Evolutionary conservation across 495 filamentous ascomycete species (phyloP), one percentile per base, ranked within the genome.

Genomic region (Jackrogersella minutella): DNA sequence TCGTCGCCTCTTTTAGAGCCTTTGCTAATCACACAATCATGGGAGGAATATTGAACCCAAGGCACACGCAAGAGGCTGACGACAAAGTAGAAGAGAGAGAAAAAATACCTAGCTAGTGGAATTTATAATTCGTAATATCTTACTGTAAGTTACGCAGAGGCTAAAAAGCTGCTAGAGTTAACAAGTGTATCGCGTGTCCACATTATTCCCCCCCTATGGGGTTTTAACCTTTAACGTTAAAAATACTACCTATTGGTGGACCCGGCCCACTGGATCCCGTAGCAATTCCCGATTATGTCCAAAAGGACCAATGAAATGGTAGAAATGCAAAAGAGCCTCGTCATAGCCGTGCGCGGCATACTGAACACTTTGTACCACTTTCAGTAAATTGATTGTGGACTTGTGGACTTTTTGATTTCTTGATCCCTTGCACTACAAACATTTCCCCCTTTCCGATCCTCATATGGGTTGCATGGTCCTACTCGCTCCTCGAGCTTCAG

Each of bases 301-400:
- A 33, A n/a, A 36, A 14, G 16, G 31, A 22, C 49, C 49, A 52
- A 52, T 52, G 6, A 52, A 52, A 2, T 16, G 1, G 3, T 5
- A n/a, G 28, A 5, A 52, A 13, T 14, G 19, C n/a, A n/a, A 8
- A 31, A 61, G 57, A 67, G 64, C 50, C 64, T 66, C 64, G 51
- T 43, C 56, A 46, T 55, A 19, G 21, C 50, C 14, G 34, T 58
- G 51, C 49, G 50, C 47, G 57, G 34, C 44, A 59, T 31, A 39
- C 43, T 31, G 33, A 47, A 9, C 10, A 24, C 5, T 14, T 22
- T 44, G 40, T 22, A 43, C 14, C 19, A 58, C 55, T 19, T 41
- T 21, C 53, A 40, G n/a, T 14, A 61, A 61, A 46, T 65, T 52
- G 46, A 52, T 17, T n/a, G 61, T 64, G 53, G 61, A n/a, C 36